Conservation (phyloP, 352 stramenopile species). For the Globisporangium mamillatum region DNA sequence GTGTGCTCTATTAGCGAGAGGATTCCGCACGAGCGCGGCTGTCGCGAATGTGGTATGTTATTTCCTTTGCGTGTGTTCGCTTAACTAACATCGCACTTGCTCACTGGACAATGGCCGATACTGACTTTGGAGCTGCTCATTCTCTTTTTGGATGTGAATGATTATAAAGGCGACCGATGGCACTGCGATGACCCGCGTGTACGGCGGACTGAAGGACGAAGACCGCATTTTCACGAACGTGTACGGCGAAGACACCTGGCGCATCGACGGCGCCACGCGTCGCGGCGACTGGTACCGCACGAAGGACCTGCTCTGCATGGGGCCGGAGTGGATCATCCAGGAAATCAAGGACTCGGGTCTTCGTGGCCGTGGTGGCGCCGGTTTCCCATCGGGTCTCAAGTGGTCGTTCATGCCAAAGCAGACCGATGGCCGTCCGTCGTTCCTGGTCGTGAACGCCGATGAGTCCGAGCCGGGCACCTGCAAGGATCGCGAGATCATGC, state of each 20-base stretch:
- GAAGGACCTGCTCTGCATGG: conserved; percentile 98
- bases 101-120: background rate
- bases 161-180: conserved; percentile 35
- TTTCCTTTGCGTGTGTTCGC: background rate
- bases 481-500: conserved; percentile 99
- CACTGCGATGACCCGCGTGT: conserved; percentile 77
- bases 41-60: conserved; percentile 36
- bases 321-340: conserved; percentile 99
- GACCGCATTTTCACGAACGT: conserved; percentile 99
- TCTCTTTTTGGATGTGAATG: background rate
- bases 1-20: background rate
- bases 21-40: conserved; percentile 31
- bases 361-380: conserved; percentile 96
- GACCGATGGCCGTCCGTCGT: conserved; percentile 97
- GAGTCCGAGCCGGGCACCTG: conserved; percentile 99
- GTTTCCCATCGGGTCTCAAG: conserved; percentile 99
- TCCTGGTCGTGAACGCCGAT: conserved; percentile 99
- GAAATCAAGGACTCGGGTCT: conserved; percentile 99
- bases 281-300: conserved; percentile 96
- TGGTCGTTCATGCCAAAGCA: conserved; percentile 99
- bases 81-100: background rate
- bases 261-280: conserved; percentile 83
- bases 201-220: conserved; percentile 96
- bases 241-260: conserved; percentile 96
- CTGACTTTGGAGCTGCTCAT: background rate